Evolutionary conservation across 768 basidiomycete species (phyloP).

Genomic region (Flagelloscypha sp.): DNA sequence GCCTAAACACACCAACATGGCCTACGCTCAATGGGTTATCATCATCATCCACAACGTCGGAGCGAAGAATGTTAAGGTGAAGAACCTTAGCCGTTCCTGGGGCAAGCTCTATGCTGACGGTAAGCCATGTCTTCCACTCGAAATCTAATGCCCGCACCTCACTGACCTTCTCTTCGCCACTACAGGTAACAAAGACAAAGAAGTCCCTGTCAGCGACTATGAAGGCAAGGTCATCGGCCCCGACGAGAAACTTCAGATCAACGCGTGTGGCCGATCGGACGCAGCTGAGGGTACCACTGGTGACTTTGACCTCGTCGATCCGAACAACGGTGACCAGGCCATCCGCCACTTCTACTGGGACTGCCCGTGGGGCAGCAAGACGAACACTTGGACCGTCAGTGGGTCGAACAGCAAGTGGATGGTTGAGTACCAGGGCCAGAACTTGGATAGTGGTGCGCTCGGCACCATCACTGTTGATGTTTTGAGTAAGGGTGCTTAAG

Average conservation of each 20-base stretch:
- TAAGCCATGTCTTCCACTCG: no score
- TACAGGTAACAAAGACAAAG: conserved; percentile 1
- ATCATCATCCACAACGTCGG: conserved; percentile 2
- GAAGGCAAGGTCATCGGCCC: neutral
- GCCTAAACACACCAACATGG: no score
- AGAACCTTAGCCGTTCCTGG: conserved; percentile 1
- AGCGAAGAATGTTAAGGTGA: neutral
- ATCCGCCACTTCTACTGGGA: conserved; percentile 7
- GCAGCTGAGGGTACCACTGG: conserved; percentile 4
- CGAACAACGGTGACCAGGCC: neutral
- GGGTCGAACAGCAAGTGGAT: no score
- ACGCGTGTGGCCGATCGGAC: conserved; percentile 2
- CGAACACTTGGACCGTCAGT: conserved; percentile 5
- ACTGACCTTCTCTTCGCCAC: no score
- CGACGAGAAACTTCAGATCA: conserved; percentile 2
- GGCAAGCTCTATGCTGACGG: conserved; percentile 7
- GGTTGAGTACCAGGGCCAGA: no score
- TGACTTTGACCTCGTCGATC: conserved; percentile 4
- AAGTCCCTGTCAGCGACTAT: neutral
- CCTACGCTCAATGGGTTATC: conserved; percentile 8
- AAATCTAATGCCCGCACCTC: no score
- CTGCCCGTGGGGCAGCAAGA: conserved; percentile 3
- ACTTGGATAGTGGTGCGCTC: no score
- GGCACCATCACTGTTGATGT: no score
- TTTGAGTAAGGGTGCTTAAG: no score